phyloP scores from a whole-genome alignment of 2,329 filamentous ascomycete genomes.

The Colletotrichum camelliae region DNA sequence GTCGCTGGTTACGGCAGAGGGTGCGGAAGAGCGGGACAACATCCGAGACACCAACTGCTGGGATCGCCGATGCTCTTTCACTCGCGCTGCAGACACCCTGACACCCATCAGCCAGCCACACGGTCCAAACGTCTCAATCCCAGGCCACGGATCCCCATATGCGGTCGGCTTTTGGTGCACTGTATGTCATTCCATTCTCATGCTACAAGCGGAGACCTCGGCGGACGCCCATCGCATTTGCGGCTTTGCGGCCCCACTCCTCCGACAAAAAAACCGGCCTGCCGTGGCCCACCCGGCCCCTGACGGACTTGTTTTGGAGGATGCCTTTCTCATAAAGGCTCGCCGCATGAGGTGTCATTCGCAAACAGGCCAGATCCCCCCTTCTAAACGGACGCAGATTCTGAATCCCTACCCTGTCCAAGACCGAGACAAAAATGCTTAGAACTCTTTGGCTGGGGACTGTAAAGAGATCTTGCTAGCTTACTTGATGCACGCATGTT shows the following conservation, averaged over 20 bases:
- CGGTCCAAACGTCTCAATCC: not conserved
- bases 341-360: rapidly evolving
- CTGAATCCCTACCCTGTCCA: not conserved
- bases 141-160: not conserved
- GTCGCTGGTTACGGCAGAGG: not conserved
- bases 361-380: not conserved
- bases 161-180: not conserved
- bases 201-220: not conserved
- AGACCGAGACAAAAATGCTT: not conserved
- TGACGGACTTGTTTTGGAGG: not conserved
- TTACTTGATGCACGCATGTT: not conserved
- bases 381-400: not conserved
- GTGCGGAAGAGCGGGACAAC: not conserved
- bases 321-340: not conserved
- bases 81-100: not conserved
- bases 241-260: not conserved
- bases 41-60: not conserved
- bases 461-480: not conserved
- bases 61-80: not conserved
- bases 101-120: not conserved
- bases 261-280: not conserved
- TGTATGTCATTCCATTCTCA: not conserved
- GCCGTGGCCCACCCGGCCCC: not conserved
- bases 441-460: rapidly evolving
- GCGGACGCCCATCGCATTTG: not conserved